phyloP scores from a whole-genome alignment of 352 stramenopile genomes.

The Pythium aquatile region DNA sequence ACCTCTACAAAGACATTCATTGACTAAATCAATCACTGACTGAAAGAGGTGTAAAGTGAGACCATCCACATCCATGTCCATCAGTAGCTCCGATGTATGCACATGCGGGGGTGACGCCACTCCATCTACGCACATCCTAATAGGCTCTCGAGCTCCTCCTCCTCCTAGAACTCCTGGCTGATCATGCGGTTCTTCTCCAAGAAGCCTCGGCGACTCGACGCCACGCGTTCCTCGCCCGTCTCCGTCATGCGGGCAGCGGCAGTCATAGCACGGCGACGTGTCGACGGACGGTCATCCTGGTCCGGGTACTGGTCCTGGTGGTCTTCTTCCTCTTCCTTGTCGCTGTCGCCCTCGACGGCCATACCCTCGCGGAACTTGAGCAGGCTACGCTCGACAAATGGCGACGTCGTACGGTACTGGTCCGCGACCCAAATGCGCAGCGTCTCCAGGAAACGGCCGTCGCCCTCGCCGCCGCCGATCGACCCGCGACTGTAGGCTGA shows the following conservation, averaged over 20 bases:
- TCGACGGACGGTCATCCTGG: constrained; percentile 12
- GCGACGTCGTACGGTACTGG: constrained; percentile 83
- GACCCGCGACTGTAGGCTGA: constrained; percentile 29
- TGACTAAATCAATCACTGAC: constrained; percentile 3
- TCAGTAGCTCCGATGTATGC: not conserved
- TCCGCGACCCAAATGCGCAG: constrained; percentile 85
- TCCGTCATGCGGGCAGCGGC: constrained; percentile 19
- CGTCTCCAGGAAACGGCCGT: constrained; percentile 74
- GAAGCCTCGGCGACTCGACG: constrained; percentile 49
- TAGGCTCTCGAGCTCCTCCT: constrained; percentile 9
- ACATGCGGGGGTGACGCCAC: not conserved
- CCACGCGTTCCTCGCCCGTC: constrained; percentile 21
- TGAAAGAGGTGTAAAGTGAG: not conserved
- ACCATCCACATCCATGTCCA: not conserved
- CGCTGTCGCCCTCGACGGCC: constrained; percentile 38
- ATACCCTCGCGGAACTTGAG: constrained; percentile 78
- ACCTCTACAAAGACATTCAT: constrained; percentile 1
- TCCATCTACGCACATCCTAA: not conserved
- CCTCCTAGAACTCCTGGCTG: constrained; percentile 49
- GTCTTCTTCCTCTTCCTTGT: constrained; percentile 27
- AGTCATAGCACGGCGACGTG: constrained; percentile 22
- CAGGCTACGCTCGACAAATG: constrained; percentile 81
- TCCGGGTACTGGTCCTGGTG: constrained; percentile 17
- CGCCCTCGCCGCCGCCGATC: constrained; percentile 45
- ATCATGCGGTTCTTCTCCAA: constrained; percentile 49